phyloP scores from a whole-genome alignment of 257 asterid species.

The Ajuga chamaepitys region DNA sequence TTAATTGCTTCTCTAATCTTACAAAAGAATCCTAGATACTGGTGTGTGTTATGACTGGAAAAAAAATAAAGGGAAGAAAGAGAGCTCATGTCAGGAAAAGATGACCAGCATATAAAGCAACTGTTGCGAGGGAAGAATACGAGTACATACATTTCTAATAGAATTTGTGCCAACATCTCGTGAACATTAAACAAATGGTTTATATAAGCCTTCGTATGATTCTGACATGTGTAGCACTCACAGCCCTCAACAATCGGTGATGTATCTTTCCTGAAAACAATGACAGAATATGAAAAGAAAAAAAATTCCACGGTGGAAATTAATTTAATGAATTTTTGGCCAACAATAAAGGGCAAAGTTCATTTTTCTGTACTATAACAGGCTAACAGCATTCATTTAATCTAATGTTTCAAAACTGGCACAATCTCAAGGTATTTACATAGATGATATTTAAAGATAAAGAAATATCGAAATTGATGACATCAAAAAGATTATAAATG shows the following conservation, averaged over 20 bases:
- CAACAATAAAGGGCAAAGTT: neutral
- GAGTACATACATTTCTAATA: conserved; percentile 68
- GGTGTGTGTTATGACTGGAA: conserved; percentile 88
- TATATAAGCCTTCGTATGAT: conserved; percentile 83
- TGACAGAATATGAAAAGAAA: neutral
- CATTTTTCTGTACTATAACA: too few relatives aligned
- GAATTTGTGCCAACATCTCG: conserved; percentile 91
- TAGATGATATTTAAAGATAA: too few relatives aligned
- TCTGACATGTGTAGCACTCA: conserved; percentile 76
- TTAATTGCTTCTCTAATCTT: conserved; percentile 62
- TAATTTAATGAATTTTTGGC: too few relatives aligned
- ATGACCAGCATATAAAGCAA: neutral
- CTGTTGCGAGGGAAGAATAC: neutral
- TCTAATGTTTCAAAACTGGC: too few relatives aligned
- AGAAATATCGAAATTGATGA: too few relatives aligned
- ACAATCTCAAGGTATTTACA: too few relatives aligned
- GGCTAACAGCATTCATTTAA: too few relatives aligned
- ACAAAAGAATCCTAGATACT: conserved; percentile 77
- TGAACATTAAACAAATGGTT: conserved; percentile 88
- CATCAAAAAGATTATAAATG: too few relatives aligned
- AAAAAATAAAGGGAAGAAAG: conserved; percentile 1
- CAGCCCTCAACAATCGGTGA: conserved; percentile 60
- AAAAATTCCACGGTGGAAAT: neutral
- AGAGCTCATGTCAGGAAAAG: neutral
- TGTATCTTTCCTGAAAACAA: conserved; percentile 59